Percentiles rank a stretch among this genome's conserved stretches.
phyloP scores from a whole-genome alignment of 805 yeast genomes.

The Wickerhamomyces rabaulensis region DNA sequence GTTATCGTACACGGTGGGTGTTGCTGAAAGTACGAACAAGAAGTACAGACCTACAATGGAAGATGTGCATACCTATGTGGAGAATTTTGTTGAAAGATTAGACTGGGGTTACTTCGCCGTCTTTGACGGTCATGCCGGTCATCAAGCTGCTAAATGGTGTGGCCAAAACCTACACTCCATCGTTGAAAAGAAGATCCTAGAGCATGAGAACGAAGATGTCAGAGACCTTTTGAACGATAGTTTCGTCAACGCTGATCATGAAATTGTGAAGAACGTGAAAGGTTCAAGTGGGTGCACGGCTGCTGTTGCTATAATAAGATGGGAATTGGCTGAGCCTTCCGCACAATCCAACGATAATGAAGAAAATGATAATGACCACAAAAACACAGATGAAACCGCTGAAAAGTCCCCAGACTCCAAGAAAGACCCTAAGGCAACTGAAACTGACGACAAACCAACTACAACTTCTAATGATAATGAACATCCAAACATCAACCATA shows the following conservation, averaged over 20 bases:
- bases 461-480: neutral
- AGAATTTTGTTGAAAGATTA: conserved; percentile 83
- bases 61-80: conserved; percentile 89
- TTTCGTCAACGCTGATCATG: conserved; percentile 70
- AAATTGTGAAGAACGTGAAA: conserved; percentile 52
- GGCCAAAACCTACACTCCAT: conserved; percentile 76
- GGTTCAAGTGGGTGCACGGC: conserved; percentile 93
- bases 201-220: conserved; percentile 45
- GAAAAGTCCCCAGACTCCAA: neutral
- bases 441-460: neutral
- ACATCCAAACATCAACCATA: conserved; percentile 12
- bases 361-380: conserved; percentile 4
- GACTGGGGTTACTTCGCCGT: conserved; percentile 96
- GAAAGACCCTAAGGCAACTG: too few relatives aligned
- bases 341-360: neutral
- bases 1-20: conserved; percentile 78
- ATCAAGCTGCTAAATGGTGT: conserved; percentile 90
- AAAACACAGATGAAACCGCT: neutral
- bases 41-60: conserved; percentile 88
- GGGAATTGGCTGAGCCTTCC: conserved; percentile 49
- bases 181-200: conserved; percentile 52
- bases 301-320: conserved; percentile 83
- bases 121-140: conserved; percentile 97
- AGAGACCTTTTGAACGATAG: conserved; percentile 62
- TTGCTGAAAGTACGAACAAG: conserved; percentile 81